Evolutionary conservation across 2,329 filamentous ascomycete genomes (phyloP), one percentile per base, ranked within the genome.

Genomic region (Xylariomycetidae sp.): DNA sequence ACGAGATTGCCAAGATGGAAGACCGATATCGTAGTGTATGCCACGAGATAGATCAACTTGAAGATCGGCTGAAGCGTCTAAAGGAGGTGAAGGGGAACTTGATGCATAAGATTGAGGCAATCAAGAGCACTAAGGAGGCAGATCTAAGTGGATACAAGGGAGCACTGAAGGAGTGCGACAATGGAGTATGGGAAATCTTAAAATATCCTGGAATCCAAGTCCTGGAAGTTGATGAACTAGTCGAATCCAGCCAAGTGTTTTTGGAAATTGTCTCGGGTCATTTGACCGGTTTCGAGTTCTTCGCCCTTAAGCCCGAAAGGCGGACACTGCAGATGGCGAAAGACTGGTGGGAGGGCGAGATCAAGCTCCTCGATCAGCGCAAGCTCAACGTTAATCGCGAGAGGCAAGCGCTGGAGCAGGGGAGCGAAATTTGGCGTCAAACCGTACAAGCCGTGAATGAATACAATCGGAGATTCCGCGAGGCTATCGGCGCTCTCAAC

Each of bases 71-170:
- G 3, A 64, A 69, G 16, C 68, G 69, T 3, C 66, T 88, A 60
- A 77, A 77, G 46, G 71, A 68, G 29, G 67, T 74, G 17, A 76
- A 79, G 44, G 64, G 70, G n/a, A 72, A 69, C 51, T 57, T 88
- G 1, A 61, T 73, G 40, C 69, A 69, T 3, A 70, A 76, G 48
- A 75, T 86, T 28, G 67, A 74, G 6, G 77, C 82, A 35, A 69
- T 78, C 2, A 70, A 72, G 42, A 88, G 81, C 45, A 70, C 71
- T 34, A 67, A 81, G 23, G 83, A 88, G 53, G 80, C 83, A 2
- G 78, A 77, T n/a, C 56, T 88, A 11, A 85, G 81, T 35, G 81
- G 82, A 1, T 88, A 87, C 54, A 75, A 71, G 14, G 74, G 80
- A 2, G 81, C 82, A 4, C 59, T 87, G 22, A 73, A 66, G 35